These are phyloP conservation scores for Xylariomycetidae sp. DNA, from an alignment of 2,329 filamentous ascomycete species.

Conservation along the genomic window DNA sequence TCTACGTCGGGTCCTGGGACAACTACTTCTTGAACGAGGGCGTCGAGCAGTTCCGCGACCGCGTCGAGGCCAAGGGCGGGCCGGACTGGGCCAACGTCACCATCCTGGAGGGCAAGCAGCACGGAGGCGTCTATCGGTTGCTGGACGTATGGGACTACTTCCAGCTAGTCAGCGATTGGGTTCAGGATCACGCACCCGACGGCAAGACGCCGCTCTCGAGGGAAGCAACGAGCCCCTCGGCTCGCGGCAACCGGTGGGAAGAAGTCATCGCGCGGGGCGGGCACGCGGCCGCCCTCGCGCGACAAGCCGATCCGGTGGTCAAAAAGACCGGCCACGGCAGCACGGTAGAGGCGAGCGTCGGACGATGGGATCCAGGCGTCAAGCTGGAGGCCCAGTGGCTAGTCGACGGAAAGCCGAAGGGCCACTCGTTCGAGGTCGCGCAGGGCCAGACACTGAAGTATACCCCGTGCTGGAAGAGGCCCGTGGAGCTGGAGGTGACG, in stretches of 20 bases:
- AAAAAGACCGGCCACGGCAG: slow-evolving; percentile 5
- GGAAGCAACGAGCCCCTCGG: slow-evolving; percentile 4
- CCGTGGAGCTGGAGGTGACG: slow-evolving; percentile 10
- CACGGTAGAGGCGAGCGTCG: slow-evolving; percentile 8
- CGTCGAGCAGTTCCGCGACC: slow-evolving; percentile 12
- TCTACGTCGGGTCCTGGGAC: slow-evolving; percentile 18
- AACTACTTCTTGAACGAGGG: slow-evolving; percentile 18
- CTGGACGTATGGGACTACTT: slow-evolving; percentile 15
- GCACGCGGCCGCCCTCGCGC: slow-evolving; percentile 10
- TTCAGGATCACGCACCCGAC: slow-evolving; percentile 11
- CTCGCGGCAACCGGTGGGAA: slow-evolving; percentile 12
- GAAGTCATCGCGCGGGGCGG: slow-evolving; percentile 13
- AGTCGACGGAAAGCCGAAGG: slow-evolving; percentile 9
- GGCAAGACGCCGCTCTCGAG: slow-evolving; percentile 10
- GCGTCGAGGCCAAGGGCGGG: slow-evolving; percentile 11
- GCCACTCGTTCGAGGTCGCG: slow-evolving; percentile 10
- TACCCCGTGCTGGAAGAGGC: slow-evolving; percentile 1
- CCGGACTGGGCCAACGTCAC: slow-evolving; percentile 18
- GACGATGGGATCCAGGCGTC: slow-evolving; percentile 18
- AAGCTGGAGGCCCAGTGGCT: slow-evolving; percentile 14
- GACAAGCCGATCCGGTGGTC: slow-evolving; percentile 8
- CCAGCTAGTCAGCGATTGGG: slow-evolving; percentile 12
- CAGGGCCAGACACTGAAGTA: slow-evolving; percentile 9
- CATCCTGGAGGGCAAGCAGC: slow-evolving; percentile 8
- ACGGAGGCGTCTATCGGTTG: slow-evolving; percentile 17